Base-by-base conservation (phyloP, 164 flowering plant species). In the Nelumbo lutea region DNA sequence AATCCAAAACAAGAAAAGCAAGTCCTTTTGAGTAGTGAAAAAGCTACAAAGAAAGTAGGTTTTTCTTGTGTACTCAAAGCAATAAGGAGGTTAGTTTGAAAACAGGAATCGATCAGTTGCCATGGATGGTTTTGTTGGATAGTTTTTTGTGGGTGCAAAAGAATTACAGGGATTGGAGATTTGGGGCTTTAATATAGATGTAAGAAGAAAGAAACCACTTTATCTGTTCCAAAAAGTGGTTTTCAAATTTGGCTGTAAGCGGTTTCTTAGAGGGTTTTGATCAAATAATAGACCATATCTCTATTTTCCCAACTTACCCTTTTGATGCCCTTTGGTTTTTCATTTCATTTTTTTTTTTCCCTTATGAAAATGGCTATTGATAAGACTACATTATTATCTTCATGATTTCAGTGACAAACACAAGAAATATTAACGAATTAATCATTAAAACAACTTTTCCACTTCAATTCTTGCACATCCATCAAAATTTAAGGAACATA, bases 1-100 rank as follows among this genome's bases (percentile, higher is more conserved):
- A 83, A 53, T 78, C 75, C 77, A 81, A 50, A 75, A 73, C 73
- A 77, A 66, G 56, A 72, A 72, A 76, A 74, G 69, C 68, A 72
- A 70, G 66, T 71, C 67, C 73, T 76, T 70, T 70, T 72, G 61
- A 68, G 63, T 68, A 59, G 61, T 70, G 73, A 61, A 72, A 69
- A 72, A 70, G 76, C 59, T 45, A 68, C 14, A 62, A 70, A 74
- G 74, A 72, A 48, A 64, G 83, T 71, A 67, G 70, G 67, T 71
- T 68, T 76, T 13, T 76, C 76, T 63, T 68, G 72, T 64, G 59
- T 61, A 45, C 55, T 63, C 59, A n/a, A 48, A 51, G 48, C 9
- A n/a, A 67, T 42, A 47, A 61, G 52, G 69, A 39, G 68, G 41
- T 39, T 27, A 27, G 27, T 27, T 27, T 27, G 67, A 38, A 42